phyloP scores from a whole-genome alignment of 345 rosid species.

The Eucalyptus pauciflora region DNA sequence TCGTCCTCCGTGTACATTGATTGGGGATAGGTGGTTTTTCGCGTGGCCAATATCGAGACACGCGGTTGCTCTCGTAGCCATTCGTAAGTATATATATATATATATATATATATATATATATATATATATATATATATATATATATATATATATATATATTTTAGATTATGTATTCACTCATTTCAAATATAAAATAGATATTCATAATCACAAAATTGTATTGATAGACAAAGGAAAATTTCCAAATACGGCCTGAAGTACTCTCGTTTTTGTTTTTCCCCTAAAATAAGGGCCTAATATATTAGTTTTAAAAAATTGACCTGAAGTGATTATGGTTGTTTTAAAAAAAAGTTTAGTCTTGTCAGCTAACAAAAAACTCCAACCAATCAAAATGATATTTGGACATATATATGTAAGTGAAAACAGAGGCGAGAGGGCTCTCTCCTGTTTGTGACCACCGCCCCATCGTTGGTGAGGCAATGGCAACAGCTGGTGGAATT shows the following conservation, averaged over 20 bases:
- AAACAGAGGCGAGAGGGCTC: too few species aligned
- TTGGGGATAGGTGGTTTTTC: not conserved
- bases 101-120: too few species aligned
- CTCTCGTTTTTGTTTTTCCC: rapidly evolving
- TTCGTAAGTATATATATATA: not conserved
- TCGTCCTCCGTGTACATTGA: not conserved
- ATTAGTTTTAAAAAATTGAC: rapidly evolving
- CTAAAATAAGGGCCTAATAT: too few species aligned
- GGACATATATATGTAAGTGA: too few species aligned
- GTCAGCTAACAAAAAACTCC: rapidly evolving
- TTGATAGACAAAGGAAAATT: not conserved
- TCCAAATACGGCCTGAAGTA: too few species aligned
- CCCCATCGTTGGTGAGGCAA: too few species aligned
- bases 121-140: too few species aligned
- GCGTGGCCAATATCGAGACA: not conserved
- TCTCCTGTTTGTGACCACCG: too few species aligned
- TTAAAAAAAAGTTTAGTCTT: rapidly evolving
- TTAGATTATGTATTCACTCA: too few species aligned
- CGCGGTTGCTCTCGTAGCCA: not conserved
- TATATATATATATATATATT: too few species aligned
- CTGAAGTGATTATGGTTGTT: rapidly evolving
- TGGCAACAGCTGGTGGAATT: rapidly evolving
- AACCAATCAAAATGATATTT: too few species aligned
- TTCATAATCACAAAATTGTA: not conserved
- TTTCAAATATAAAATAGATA: not conserved